Base-by-base conservation (phyloP, 768 basidiomycete species). In the Mycena maculata region DNA sequence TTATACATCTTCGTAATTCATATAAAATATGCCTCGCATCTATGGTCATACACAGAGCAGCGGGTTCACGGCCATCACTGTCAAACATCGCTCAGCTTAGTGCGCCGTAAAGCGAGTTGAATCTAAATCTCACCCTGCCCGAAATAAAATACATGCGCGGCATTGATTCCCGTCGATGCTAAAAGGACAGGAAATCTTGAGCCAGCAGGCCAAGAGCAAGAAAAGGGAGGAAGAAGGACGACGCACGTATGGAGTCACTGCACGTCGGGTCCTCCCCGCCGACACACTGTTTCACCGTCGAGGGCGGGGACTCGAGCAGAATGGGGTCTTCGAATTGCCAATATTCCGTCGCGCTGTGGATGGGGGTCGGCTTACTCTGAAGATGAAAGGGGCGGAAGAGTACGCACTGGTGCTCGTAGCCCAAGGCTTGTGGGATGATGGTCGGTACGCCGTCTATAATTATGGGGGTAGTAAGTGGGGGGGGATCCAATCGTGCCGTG, bases 121-220 rank as follows among this genome's bases (percentile, higher is more conserved):
- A n/a, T n/a, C n/a, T n/a, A n/a, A n/a, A n/a, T n/a, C n/a, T n/a
- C n/a, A 86, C 85, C 74, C 75, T 85, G 83, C 12, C 72, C 77
- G 66, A 86, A 86, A 68, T 87, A 86, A 16, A 81, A 50, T 49
- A 79, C 66, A 54, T 87, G 86, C n/a, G 82, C 78, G 6, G 76
- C 76, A 61, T 85, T 86, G 63, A 84, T 82, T 31, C 85, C 85
- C 16, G 78, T 84, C 15, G 85, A 84, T 20, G 79, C 86, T 86
- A 18, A 28, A 41, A n/a, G 0, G 39, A 20, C 11, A 25, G 25
- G 6, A 6, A 25, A 52, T 20, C 8, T 48, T 42, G 38, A 28
- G 42, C 16, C 13, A 63, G 45, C 6, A 36, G 47, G 33, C 8
- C 33, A 13, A 52, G 52, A 11, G 11, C 18, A 28, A 27, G 47